A percentile compares a stretch with the other conserved stretches of the same genome.
These are phyloP conservation scores for Magnusiomyces fungicola DNA, from an alignment of 1,139 yeast species.

Conservation along the genomic window DNA sequence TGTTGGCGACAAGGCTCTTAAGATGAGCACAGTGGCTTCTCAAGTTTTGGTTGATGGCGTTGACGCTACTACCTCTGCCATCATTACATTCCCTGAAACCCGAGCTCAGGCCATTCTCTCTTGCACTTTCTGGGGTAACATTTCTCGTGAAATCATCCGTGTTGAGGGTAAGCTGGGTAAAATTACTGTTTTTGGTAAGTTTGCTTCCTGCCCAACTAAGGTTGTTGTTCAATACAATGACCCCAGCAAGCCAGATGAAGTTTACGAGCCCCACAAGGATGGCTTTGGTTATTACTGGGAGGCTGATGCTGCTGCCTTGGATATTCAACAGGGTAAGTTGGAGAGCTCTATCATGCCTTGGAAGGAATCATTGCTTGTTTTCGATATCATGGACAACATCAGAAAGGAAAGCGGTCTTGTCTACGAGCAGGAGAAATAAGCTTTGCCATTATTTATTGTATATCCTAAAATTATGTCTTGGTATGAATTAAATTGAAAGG, in stretches of 20 bases:
- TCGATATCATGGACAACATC: conserved; percentile 41
- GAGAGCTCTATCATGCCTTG: conserved; percentile 37
- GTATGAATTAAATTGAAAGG: not conserved
- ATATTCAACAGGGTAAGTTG: conserved; percentile 35
- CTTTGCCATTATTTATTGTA: too few relatives aligned
- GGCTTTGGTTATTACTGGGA: conserved; percentile 46
- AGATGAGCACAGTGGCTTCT: conserved; percentile 18
- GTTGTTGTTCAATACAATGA: conserved; percentile 14
- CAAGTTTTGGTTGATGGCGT: conserved; percentile 25
- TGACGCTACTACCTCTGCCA: conserved; percentile 27
- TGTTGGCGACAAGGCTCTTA: conserved; percentile 26
- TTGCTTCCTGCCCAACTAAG: conserved; percentile 27
- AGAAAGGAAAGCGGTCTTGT: conserved; percentile 38
- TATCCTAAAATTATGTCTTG: not conserved
- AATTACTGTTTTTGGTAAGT: conserved; percentile 25
- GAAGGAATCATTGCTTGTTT: conserved; percentile 40
- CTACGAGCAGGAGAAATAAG: conserved; percentile 35
- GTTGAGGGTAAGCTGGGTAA: conserved; percentile 33
- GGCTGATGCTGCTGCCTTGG: conserved; percentile 38
- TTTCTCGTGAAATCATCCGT: conserved; percentile 21
- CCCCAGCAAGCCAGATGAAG: conserved; percentile 15
- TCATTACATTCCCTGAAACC: conserved; percentile 26
- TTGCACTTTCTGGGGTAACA: conserved; percentile 24
- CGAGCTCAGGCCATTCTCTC: conserved; percentile 28
- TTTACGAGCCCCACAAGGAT: conserved; percentile 20